A percentile compares a stretch with the other conserved stretches of the same genome.
Evolutionary conservation across 2,329 filamentous ascomycete species (phyloP).

Genomic region (Claviceps cyperi): DNA sequence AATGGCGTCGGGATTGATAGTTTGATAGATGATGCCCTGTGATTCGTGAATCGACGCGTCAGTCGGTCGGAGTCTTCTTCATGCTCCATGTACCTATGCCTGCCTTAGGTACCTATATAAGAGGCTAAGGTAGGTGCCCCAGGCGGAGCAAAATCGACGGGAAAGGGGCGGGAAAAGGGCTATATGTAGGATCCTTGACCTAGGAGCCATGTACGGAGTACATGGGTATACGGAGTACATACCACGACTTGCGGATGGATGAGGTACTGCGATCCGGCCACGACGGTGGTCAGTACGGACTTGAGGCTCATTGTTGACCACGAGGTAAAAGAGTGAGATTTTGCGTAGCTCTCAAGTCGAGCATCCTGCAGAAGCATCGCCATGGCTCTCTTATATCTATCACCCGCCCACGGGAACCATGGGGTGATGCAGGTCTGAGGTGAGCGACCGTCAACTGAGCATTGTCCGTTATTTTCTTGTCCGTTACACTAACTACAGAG

Average conservation of each 20-base stretch:
- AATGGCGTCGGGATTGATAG: constrained; percentile 25
- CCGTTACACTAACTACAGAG: too few species aligned
- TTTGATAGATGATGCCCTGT: constrained; percentile 26
- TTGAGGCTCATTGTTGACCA: constrained; percentile 6
- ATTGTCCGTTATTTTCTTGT: too few species aligned
- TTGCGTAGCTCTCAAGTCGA: neutral
- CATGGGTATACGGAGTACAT: neutral
- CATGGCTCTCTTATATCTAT: neutral
- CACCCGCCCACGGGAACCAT: neutral
- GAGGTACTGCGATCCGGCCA: constrained; percentile 25
- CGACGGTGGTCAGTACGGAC: constrained; percentile 21
- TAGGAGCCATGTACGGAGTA: constrained; percentile 7
- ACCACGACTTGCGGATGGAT: constrained; percentile 25
- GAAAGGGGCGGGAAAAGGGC: neutral
- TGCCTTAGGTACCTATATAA: too few species aligned
- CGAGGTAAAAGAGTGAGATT: neutral
- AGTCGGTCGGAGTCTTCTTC: neutral
- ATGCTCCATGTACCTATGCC: neutral
- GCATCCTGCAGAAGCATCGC: constrained; percentile 1
- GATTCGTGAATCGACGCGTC: neutral
- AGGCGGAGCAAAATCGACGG: too few species aligned
- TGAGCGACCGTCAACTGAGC: too few species aligned
- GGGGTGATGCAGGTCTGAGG: too few species aligned
- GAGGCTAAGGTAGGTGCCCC: too few species aligned
- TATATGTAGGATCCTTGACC: neutral